Evolutionary conservation across 441 rosid species (phyloP), one percentile per base, ranked within the genome.

Genomic region (Populus hybrid): DNA sequence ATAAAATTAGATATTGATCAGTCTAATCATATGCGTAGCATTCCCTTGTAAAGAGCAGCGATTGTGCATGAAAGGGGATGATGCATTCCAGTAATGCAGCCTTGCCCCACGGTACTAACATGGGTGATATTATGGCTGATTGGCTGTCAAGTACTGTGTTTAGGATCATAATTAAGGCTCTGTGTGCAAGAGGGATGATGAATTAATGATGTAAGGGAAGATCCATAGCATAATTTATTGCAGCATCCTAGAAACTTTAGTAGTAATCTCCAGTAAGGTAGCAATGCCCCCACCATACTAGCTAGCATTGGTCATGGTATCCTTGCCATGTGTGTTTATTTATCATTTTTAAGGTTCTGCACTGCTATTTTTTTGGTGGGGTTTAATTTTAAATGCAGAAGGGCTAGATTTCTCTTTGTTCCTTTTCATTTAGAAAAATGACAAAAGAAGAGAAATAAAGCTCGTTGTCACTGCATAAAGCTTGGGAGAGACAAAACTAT

Each of bases 381-480:
- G 11, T 28, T 79, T 36, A 29, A 71, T 74, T 68, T 18, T 2
- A 73, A 20, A 29, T 29, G 31, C 31, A 29, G 31, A 3, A 29
- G 31, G 31, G 31, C 31, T 29, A 29, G 31, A 31, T 20, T 53
- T 63, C 28, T 71, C 50, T 61, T 33, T 18, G 69, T 9, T 68
- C 29, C 21, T 78, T 80, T 78, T 80, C 74, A 82, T 78, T 26
- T 53, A 53, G 81, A 81, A 84, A 82, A 86, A 77, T 83, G 87
- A 82, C 80, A 79, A 80, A 61, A 71, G 3, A 38, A 21, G 61
- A 67, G n/a, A 79, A 74, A 56, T 82, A 84, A 85, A 88, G 83
- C 89, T 29, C 31, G 31, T 29, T 83, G 84, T 78, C 90, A 76
- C 86, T 83, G 88, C 84, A 84, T 64, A 83, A 81, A 82, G 78